A percentile compares a stretch with the other conserved stretches of the same genome.
Evolutionary conservation across 305 asterid species (phyloP).

Genomic region (Fraxinus floribunda): DNA sequence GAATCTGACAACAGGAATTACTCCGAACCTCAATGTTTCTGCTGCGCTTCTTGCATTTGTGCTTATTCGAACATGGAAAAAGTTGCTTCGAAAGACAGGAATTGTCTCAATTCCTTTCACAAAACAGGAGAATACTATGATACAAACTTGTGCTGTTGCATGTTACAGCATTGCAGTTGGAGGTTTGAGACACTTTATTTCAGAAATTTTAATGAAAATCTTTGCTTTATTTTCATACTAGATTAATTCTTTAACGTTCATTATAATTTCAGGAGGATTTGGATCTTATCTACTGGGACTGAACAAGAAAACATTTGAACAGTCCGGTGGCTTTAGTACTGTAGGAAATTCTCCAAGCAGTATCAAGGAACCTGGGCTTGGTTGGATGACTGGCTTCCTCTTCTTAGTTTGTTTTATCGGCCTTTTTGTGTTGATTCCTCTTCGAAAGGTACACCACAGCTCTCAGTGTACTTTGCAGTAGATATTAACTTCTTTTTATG

Average conservation of each 20-base stretch:
- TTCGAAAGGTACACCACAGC: slow-evolving; percentile 45
- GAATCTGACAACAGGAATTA: slow-evolving; percentile 60
- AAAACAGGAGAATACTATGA: slow-evolving; percentile 67
- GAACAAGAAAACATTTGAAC: slow-evolving; percentile 65
- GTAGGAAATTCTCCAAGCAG: slow-evolving; percentile 50
- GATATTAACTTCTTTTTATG: neutral
- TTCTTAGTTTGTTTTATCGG: slow-evolving; percentile 66
- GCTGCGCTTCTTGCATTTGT: slow-evolving; percentile 65
- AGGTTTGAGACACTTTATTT: slow-evolving; percentile 30
- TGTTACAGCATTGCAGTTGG: slow-evolving; percentile 67
- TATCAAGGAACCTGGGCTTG: slow-evolving; percentile 55
- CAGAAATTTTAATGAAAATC: neutral
- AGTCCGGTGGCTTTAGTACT: slow-evolving; percentile 40
- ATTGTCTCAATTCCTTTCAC: slow-evolving; percentile 49
- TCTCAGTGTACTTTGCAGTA: neutral
- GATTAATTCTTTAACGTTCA: neutral
- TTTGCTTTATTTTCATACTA: neutral
- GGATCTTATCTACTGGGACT: slow-evolving; percentile 65
- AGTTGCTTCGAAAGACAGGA: slow-evolving; percentile 35
- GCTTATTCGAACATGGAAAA: slow-evolving; percentile 49
- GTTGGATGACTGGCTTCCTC: slow-evolving; percentile 67
- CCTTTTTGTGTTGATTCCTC: slow-evolving; percentile 72
- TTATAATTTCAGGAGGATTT: slow-evolving; percentile 53
- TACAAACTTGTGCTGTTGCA: slow-evolving; percentile 68
- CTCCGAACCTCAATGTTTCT: slow-evolving; percentile 63